A percentile compares a stretch with the other conserved stretches of the same genome.
Evolutionary conservation across 352 stramenopile genomes (phyloP).

Genomic region (Thraustochytrium sp.): DNA sequence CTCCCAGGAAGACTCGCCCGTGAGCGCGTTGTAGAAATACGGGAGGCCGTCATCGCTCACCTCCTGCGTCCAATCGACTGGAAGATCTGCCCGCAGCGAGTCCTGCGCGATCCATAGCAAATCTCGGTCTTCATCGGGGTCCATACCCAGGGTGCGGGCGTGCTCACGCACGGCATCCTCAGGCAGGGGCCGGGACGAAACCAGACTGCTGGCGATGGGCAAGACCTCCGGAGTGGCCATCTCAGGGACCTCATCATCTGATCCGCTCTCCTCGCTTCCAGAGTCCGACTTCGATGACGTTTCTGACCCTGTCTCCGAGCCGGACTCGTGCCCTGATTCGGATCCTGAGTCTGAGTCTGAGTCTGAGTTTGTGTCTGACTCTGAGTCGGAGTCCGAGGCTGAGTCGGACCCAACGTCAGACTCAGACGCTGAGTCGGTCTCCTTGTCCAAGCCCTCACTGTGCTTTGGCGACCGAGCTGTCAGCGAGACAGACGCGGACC

Average conservation of each 20-base stretch:
- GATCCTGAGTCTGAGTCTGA: background rate
- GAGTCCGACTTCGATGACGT: background rate
- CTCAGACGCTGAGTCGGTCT: background rate
- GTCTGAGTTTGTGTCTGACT: too few relatives aligned
- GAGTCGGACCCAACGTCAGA: background rate
- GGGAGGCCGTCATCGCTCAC: background rate
- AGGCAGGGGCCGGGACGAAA: too few relatives aligned
- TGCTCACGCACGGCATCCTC: slow-evolving; percentile 23
- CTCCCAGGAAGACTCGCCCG: slow-evolving; percentile 5
- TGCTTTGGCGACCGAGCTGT: too few relatives aligned
- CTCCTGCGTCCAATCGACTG: background rate
- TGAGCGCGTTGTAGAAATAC: background rate
- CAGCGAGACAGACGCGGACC: background rate
- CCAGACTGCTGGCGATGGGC: too few relatives aligned
- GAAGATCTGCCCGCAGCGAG: background rate
- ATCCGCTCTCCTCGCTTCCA: too few relatives aligned
- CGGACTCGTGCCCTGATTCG: background rate
- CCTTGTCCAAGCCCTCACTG: too few relatives aligned
- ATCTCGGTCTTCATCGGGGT: background rate
- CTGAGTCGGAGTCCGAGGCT: background rate
- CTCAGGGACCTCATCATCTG: too few relatives aligned
- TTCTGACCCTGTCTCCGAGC: background rate
- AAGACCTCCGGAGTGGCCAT: too few relatives aligned
- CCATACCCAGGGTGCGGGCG: background rate
- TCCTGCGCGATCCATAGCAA: slow-evolving; percentile 21